phyloP scores from a whole-genome alignment of 169 alveolate genomes.

The Plasmodium vivax region DNA sequence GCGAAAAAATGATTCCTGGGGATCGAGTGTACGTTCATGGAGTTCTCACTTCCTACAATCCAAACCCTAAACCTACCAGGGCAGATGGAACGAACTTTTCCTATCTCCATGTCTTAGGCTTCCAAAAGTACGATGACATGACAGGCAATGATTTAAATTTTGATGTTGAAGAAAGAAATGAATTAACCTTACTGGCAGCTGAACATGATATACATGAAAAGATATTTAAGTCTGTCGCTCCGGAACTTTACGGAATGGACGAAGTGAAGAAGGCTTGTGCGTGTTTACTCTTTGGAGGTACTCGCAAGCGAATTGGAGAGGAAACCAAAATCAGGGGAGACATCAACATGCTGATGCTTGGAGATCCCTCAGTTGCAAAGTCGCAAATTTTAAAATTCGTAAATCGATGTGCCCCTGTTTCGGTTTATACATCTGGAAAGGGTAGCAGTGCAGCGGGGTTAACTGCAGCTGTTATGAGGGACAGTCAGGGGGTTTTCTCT shows the following conservation, averaged over 20 bases:
- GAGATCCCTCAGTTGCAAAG: slow-evolving; percentile 99
- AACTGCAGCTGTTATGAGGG: slow-evolving; percentile 99
- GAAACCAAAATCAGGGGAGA: slow-evolving; percentile 98
- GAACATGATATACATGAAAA: slow-evolving; percentile 94
- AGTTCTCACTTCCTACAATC: slow-evolving; percentile 86
- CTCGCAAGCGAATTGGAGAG: slow-evolving; percentile 96
- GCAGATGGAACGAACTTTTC: slow-evolving; percentile 80
- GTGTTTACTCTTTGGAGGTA: slow-evolving; percentile 98
- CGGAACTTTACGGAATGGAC: slow-evolving; percentile 96
- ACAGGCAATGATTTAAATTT: slow-evolving; percentile 77
- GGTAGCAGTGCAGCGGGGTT: slow-evolving; percentile 99
- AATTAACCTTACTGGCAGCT: slow-evolving; percentile 86
- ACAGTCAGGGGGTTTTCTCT: slow-evolving; percentile 89
- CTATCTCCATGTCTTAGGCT: slow-evolving; percentile 88
- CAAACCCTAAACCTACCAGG: slow-evolving; percentile 56
- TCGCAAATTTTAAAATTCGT: slow-evolving; percentile 97
- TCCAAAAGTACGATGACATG: slow-evolving; percentile 76
- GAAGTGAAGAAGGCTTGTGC: slow-evolving; percentile 98
- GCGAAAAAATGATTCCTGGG: slow-evolving; percentile 97
- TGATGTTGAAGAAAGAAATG: slow-evolving; percentile 85
- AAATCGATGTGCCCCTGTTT: slow-evolving; percentile 97
- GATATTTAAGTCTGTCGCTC: slow-evolving; percentile 96
- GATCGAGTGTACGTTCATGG: slow-evolving; percentile 97
- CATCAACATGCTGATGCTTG: slow-evolving; percentile 93
- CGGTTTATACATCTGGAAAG: slow-evolving; percentile 99